These are phyloP conservation scores for Paradendryphiella salina DNA, from an alignment of 2,329 filamentous ascomycete species.

Conservation along the genomic window DNA sequence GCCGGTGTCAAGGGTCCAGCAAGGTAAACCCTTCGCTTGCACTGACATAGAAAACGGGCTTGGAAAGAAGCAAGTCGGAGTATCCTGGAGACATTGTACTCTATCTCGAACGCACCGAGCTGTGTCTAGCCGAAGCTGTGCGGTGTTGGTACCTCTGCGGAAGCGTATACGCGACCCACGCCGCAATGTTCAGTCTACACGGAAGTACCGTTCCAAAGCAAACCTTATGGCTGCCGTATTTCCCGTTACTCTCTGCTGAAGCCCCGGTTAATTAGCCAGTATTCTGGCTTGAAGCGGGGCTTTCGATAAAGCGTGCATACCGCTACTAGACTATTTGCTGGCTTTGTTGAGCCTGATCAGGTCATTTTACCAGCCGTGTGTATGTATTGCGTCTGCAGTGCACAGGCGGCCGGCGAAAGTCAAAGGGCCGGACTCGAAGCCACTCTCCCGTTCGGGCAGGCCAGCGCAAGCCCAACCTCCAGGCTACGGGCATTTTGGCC, in stretches of 20 bases:
- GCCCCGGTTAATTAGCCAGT: slow-evolving; percentile 38
- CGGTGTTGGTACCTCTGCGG: not conserved
- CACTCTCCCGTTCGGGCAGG: slow-evolving; percentile 22
- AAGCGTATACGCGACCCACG: slow-evolving; percentile 5
- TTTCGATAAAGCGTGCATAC: slow-evolving; percentile 33
- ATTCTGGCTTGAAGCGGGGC: slow-evolving; percentile 38
- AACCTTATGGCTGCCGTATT: slow-evolving; percentile 14
- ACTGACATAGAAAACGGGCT: slow-evolving; percentile 1
- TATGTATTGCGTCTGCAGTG: slow-evolving; percentile 28
- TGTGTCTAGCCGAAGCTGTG: slow-evolving; percentile 1
- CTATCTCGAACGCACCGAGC: slow-evolving; percentile 2
- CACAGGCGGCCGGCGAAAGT: slow-evolving; percentile 27
- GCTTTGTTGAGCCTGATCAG: slow-evolving; percentile 24
- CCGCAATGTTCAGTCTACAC: slow-evolving; percentile 2
- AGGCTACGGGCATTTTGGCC: slow-evolving; percentile 8
- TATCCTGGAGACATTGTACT: not conserved
- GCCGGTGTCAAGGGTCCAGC: slow-evolving; percentile 17
- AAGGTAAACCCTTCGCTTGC: slow-evolving; percentile 1
- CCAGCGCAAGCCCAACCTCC: slow-evolving; percentile 17
- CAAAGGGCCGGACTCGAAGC: slow-evolving; percentile 19
- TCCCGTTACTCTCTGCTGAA: slow-evolving; percentile 22
- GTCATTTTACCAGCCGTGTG: slow-evolving; percentile 33
- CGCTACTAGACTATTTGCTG: slow-evolving; percentile 36
- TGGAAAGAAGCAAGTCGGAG: not conserved
- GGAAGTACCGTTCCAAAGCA: not conserved